Conservation (phyloP, 202 grass and related monocot genomes). For the Dendrocalamus latiflorus region DNA sequence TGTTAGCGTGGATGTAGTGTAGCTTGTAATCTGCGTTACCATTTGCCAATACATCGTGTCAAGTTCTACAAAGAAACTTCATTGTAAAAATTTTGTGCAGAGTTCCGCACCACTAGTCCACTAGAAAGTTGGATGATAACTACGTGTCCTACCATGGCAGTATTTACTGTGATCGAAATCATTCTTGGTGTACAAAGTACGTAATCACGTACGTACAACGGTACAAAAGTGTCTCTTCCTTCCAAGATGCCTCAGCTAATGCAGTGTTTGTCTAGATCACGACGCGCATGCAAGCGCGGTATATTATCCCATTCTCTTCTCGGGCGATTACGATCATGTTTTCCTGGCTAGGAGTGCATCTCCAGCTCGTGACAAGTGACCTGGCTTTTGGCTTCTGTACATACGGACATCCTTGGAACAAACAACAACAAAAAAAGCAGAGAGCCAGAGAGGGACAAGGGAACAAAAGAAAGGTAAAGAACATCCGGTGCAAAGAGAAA, state of each 20-base stretch:
- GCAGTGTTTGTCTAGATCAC: too few species aligned
- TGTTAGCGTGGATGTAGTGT: background rate
- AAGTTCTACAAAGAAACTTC: background rate
- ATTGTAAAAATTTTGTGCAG: background rate
- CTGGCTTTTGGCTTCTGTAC: background rate
- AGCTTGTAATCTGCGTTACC: background rate
- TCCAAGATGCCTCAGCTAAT: background rate
- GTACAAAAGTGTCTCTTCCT: background rate
- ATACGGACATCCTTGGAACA: background rate
- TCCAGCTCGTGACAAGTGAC: background rate
- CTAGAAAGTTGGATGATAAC: background rate
- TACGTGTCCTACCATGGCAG: background rate
- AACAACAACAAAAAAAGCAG: background rate
- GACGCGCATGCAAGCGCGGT: too few species aligned
- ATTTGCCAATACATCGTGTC: background rate
- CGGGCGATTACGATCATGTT: background rate
- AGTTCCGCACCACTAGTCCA: background rate
- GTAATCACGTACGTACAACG: background rate
- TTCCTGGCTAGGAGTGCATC: slow-evolving; percentile 18
- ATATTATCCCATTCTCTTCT: background rate
- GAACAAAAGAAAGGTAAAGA: background rate
- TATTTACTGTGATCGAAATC: background rate
- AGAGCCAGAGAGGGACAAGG: background rate
- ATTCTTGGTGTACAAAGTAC: background rate
- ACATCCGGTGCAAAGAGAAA: background rate